Conservation (phyloP, 768 basidiomycete species). For the Calocera cornea region DNA sequence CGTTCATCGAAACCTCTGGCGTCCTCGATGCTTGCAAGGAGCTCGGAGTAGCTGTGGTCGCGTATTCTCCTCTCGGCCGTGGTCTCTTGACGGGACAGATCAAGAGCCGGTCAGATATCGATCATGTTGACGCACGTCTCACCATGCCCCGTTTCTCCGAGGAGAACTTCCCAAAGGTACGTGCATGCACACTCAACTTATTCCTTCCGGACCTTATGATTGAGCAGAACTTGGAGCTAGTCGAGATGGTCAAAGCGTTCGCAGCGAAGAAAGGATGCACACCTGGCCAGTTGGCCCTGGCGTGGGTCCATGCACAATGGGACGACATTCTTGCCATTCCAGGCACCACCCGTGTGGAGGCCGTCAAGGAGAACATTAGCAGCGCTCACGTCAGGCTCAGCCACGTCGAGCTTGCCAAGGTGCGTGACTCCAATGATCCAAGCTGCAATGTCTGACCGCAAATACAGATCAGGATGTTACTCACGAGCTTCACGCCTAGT, state of each 20-base stretch:
- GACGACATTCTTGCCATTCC: conserved; percentile 21
- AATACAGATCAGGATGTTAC: too few relatives aligned
- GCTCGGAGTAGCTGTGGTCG: conserved; percentile 24
- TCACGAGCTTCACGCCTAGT: too few relatives aligned
- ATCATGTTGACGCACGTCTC: conserved; percentile 18
- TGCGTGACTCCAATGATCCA: conserved; percentile 14
- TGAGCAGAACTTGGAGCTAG: conserved; percentile 15
- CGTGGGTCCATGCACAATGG: conserved; percentile 25
- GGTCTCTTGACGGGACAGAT: conserved; percentile 24
- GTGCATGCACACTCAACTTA: background rate
- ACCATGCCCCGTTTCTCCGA: conserved; percentile 22
- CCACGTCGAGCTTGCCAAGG: conserved; percentile 19
- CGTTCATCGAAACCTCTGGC: conserved; percentile 16
- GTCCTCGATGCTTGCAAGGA: conserved; percentile 21
- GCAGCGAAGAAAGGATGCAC: conserved; percentile 24
- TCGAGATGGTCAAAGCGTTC: conserved; percentile 23
- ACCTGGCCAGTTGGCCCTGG: conserved; percentile 25
- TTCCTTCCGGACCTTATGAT: background rate
- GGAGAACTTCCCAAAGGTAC: conserved; percentile 25
- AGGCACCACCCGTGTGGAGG: conserved; percentile 11
- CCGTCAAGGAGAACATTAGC: conserved; percentile 21
- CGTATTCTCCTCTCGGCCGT: conserved; percentile 27
- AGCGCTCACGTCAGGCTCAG: conserved; percentile 17
- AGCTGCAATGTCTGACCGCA: background rate
- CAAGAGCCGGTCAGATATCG: background rate